A percentile compares a stretch with the other conserved stretches of the same genome.
Conservation (phyloP, 208 protist species). For the Polymyxa betae region DNA sequence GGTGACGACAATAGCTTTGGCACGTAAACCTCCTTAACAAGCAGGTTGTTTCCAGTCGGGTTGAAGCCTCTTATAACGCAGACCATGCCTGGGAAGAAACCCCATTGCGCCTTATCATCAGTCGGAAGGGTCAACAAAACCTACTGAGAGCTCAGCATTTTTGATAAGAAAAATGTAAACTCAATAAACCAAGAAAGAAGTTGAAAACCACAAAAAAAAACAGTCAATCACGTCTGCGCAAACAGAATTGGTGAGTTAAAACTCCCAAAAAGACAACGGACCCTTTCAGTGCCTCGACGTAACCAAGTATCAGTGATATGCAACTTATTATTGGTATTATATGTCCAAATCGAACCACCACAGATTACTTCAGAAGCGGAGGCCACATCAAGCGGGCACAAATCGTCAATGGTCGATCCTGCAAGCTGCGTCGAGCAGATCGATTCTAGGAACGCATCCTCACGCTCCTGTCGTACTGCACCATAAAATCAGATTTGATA, state of each 20-base stretch:
- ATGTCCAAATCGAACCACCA: background rate
- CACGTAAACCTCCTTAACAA: background rate
- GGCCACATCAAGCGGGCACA: background rate
- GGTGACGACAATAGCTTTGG: background rate
- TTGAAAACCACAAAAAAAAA: background rate
- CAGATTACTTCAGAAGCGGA: background rate
- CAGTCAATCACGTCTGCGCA: no score
- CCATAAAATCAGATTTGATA: constrained; percentile 11
- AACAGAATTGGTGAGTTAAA: no score
- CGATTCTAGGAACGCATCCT: no score
- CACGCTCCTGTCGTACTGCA: background rate
- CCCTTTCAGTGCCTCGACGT: background rate
- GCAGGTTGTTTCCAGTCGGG: background rate
- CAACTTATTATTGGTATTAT: background rate
- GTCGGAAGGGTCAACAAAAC: background rate
- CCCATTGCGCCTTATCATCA: background rate
- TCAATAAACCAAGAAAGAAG: background rate
- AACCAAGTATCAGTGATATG: constrained; percentile 41
- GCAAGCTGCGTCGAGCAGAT: background rate
- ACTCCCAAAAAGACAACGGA: background rate
- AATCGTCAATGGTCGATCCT: background rate
- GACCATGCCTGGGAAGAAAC: constrained; percentile 1
- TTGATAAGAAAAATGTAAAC: background rate
- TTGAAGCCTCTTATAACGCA: constrained; percentile 19
- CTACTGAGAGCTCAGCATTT: background rate